Percentiles rank a stretch among this genome's conserved stretches.
phyloP scores from a whole-genome alignment of 2,329 filamentous ascomycete genomes.

The Emericellopsis atlantica region DNA sequence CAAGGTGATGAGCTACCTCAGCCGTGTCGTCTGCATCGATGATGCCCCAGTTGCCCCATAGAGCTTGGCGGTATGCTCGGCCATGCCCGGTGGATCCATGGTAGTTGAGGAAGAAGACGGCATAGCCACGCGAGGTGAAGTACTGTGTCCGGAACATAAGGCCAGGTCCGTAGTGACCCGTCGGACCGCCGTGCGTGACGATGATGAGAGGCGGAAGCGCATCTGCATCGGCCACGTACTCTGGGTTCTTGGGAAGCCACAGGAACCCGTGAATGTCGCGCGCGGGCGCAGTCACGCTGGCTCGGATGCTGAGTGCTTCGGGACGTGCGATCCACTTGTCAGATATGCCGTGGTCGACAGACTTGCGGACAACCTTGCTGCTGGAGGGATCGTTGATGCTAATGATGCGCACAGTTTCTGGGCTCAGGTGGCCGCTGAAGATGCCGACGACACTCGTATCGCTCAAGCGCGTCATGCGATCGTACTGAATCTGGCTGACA shows the following conservation, averaged over 20 bases:
- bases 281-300: constrained; percentile 10
- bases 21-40: constrained; percentile 37
- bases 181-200: constrained; percentile 39
- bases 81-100: constrained; percentile 38
- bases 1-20: constrained; percentile 29
- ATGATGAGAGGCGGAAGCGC: constrained; percentile 32
- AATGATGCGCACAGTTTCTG: constrained; percentile 20
- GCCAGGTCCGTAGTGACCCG: constrained; percentile 24
- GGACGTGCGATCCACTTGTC: constrained; percentile 21
- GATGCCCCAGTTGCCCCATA: constrained; percentile 36
- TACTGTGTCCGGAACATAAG: constrained; percentile 34
- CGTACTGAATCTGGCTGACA: constrained; percentile 18
- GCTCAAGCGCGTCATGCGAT: constrained; percentile 9
- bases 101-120: constrained; percentile 37
- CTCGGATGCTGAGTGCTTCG: constrained; percentile 16
- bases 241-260: constrained; percentile 33
- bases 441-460: constrained; percentile 22
- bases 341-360: constrained; percentile 17
- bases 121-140: constrained; percentile 40
- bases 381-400: constrained; percentile 11
- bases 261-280: constrained; percentile 30
- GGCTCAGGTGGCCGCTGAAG: constrained; percentile 15
- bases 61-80: constrained; percentile 30
- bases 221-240: constrained; percentile 19
- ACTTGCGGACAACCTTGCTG: constrained; percentile 17